These are phyloP conservation scores for Fusarium circinatum DNA, from an alignment of 2,329 filamentous ascomycete genomes.

Conservation along the genomic window DNA sequence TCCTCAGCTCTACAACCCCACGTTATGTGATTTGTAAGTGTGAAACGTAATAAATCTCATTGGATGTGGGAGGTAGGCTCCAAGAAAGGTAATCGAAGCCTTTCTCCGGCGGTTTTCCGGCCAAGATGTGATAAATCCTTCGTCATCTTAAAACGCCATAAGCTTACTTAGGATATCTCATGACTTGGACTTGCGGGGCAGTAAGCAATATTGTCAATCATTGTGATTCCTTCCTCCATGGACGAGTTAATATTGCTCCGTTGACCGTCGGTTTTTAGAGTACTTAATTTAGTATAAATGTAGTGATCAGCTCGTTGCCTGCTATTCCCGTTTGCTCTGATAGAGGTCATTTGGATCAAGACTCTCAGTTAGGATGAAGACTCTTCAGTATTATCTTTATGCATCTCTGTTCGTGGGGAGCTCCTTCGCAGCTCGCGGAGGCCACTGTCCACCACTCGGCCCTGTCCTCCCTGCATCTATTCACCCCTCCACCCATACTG, in stretches of 20 bases:
- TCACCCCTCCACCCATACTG: neutral
- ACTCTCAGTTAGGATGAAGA: neutral
- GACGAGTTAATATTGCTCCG: neutral
- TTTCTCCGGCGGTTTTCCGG: accelerated
- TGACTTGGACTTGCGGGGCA: neutral
- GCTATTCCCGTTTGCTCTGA: neutral
- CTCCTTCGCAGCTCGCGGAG: constrained; percentile 11
- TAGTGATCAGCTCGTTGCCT: neutral
- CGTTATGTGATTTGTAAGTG: neutral
- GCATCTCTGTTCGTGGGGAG: neutral
- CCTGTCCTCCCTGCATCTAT: constrained; percentile 2
- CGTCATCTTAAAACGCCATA: neutral
- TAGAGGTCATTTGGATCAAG: too few species aligned
- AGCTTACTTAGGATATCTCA: neutral
- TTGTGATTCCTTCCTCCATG: accelerated
- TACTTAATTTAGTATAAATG: neutral
- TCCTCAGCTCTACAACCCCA: neutral
- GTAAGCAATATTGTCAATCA: too few species aligned
- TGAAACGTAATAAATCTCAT: accelerated
- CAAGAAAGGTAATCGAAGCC: neutral
- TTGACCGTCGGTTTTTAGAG: accelerated
- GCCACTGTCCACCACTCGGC: constrained; percentile 15
- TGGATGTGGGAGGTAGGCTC: too few species aligned
- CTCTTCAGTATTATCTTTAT: neutral
- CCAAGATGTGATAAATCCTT: accelerated